phyloP scores from a whole-genome alignment of 176 grass and related monocot species.

The Melocanna baccifera region DNA sequence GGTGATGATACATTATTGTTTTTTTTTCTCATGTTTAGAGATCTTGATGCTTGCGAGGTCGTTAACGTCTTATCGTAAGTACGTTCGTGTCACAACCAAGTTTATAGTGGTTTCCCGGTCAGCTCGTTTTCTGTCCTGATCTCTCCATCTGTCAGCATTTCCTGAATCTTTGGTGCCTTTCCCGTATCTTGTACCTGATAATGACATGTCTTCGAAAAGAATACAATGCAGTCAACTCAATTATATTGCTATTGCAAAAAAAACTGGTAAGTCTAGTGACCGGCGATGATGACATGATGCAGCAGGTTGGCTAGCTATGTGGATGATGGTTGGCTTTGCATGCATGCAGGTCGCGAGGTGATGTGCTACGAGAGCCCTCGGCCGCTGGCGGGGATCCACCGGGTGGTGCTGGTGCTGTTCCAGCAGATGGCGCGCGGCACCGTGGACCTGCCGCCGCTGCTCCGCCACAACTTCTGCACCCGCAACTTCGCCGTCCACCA shows the following conservation, averaged over 20 bases:
- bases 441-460: constrained; percentile 13
- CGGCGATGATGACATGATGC: no score
- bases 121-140: background rate
- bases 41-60: background rate
- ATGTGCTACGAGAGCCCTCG: constrained; percentile 51
- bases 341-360: constrained; percentile 40
- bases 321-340: background rate
- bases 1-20: background rate
- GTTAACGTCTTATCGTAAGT: background rate
- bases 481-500: constrained; percentile 35
- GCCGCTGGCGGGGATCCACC: constrained; percentile 51
- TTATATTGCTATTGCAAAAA: no score
- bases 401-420: constrained; percentile 50
- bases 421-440: constrained; percentile 26
- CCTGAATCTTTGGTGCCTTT: background rate
- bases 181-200: background rate
- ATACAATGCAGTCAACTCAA: background rate
- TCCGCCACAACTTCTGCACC: constrained; percentile 53
- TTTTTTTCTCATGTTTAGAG: background rate
- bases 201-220: background rate
- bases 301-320: no score
- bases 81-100: background rate
- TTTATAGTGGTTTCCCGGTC: background rate
- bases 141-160: background rate
- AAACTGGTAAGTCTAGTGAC: no score